Evolutionary conservation across 73 alveolate species (phyloP), one percentile per base, ranked within the genome.

Genomic region (Uronychia setigera): DNA sequence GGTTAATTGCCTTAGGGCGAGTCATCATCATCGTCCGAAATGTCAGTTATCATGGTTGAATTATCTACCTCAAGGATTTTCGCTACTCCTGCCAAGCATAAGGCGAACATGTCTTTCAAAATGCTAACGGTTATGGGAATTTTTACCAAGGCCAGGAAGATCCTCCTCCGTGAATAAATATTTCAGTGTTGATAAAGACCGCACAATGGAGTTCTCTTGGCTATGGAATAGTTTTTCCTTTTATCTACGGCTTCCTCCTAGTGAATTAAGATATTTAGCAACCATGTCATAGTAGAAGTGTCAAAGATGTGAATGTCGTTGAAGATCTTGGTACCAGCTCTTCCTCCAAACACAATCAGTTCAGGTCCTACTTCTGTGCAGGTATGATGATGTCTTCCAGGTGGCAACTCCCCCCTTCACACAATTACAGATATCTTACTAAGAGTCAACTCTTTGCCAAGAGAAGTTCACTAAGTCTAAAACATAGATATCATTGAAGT

Each of bases 131-230:
- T 11, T 5, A 11, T 11, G 19, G 67, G 19, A 19, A 19, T 11
- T 5, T 11, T 5, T 46, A 46, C 67, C 67, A 46, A 1, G 81
- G 81, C 81, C 81, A 76, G 1, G n/a, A 26, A 76, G 81, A 28
- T 26, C 81, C 59, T 30, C 81, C 81, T 25, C 81, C 81, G 32
- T 76, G 81, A 30, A 76, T 76, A 30, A 26, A 76, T 25, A 76
- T 76, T 31, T 76, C 81, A 5, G 81, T 76, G 27, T 76, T 76
- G 29, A 76, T 26, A 58, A 76, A 76, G 1, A 76, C 28, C 29
- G 59, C 46, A 5, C 58, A 76, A 27, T 76, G 81, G 29, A 76
- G 59, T 58, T 76, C 89, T 35, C 89, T 82, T 32, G 82, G 78
- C 32, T 67, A 26, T 19, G 89, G 89, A 0, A 57, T 32, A 19